Percentiles rank a stretch among this genome's conserved stretches.
These are phyloP conservation scores for Chaetomium strumarium DNA, from an alignment of 2,329 filamentous ascomycete genomes.

Conservation along the genomic window DNA sequence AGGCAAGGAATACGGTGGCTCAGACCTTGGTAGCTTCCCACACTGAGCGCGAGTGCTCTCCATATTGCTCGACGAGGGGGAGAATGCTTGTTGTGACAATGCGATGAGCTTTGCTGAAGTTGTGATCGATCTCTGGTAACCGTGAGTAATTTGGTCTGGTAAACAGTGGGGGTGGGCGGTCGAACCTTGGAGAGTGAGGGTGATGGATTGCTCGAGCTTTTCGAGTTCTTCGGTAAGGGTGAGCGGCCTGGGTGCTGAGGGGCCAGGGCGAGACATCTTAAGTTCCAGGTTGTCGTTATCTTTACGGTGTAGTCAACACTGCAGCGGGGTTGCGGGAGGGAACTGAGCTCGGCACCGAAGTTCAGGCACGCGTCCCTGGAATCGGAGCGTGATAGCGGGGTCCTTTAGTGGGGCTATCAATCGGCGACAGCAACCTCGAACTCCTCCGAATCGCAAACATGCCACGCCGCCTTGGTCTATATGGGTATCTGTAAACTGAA, in stretches of 20 bases:
- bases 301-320: constrained; percentile 13
- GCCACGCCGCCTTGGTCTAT: not conserved
- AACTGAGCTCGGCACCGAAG: not conserved
- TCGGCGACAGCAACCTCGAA: not conserved
- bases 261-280: constrained; percentile 45
- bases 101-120: constrained; percentile 93
- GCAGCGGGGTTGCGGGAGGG: constrained; percentile 3
- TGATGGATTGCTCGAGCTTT: constrained; percentile 93
- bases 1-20: not conserved
- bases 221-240: constrained; percentile 93
- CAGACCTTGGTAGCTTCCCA: constrained; percentile 92
- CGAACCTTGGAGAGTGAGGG: constrained; percentile 82
- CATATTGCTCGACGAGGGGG: constrained; percentile 90
- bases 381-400: constrained; percentile 18
- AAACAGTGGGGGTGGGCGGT: not conserved
- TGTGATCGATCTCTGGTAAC: constrained; percentile 83
- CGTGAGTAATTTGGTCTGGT: not conserved
- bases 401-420: constrained; percentile 14
- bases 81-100: constrained; percentile 93
- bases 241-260: constrained; percentile 49
- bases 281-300: not conserved
- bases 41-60: constrained; percentile 84
- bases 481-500: constrained; percentile 6
- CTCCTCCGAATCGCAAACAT: no score
- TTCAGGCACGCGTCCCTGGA: constrained; percentile 11